Evolutionary conservation across 306 rosid genomes (phyloP), one percentile per base, ranked within the genome.

Genomic region (Begonia loranthoides): DNA sequence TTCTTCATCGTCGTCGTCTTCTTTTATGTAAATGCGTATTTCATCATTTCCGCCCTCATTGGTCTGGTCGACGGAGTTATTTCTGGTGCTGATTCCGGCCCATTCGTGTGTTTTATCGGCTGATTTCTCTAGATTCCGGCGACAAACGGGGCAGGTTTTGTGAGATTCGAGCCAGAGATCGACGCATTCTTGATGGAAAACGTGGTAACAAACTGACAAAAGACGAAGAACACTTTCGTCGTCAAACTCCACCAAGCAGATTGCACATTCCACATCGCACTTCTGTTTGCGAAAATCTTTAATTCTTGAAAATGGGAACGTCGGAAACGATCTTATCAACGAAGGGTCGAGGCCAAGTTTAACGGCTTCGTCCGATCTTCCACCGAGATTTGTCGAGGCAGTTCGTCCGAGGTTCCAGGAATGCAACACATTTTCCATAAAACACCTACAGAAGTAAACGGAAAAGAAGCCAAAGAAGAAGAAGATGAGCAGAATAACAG

Each of bases 61-160:
- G 36, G 36, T 28, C 36, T 28, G 36, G 36, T 28, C 36, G 36
- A 28, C 36, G 36, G 36, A 28, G 36, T 28, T 28, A 28, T 28
- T 28, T 28, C 36, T 28, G 36, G 13, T 4, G 40, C 13, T 14
- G 14, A 50, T 2, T 15, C 36, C 28, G n/a, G 14, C 40, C 17
- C 51, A 22, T 10, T 55, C 70, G 0, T 5, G 65, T 0, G 58
- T 12, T 55, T 77, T 72, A 1, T 57, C 66, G 1, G 1, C 3
- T 1, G 51, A 15, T 0, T 15, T 39, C 9, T 87, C 77, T 0
- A 87, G 96, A 33, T 82, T 52, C 0, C 74, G 51, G 0, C 96
- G 87, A 36, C 96, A 87, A 52, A 87, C 79, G 0, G 96, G 96
- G 51, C 96, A 87, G 4, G 96, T 80, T 48, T 75, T 83, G 33